Base-by-base conservation (phyloP, 2,329 filamentous ascomycete species). In the Lasiodiplodia theobromae region DNA sequence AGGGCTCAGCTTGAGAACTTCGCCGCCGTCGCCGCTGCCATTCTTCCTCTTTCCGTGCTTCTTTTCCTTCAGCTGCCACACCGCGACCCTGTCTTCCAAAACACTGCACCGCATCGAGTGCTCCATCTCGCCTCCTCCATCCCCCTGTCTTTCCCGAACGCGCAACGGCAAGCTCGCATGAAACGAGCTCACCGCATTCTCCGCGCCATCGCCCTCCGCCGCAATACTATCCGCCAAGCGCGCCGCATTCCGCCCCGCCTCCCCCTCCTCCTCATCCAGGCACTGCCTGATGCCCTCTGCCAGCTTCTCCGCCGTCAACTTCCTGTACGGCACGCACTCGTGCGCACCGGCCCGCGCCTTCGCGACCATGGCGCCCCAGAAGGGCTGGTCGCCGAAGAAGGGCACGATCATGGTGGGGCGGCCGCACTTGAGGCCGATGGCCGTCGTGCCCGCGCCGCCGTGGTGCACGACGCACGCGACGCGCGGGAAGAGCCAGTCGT, bases 381-480 rank as follows among this genome's bases (percentile, higher is more conserved):
- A 94, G 60, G 90, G 86, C 77, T 94, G 91, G 74, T 94, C 91
- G 2, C 91, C 91, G 71, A 94, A 94, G 79, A 94, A 94, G 0
- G 91, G 91, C 2, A 94, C 89, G 31, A 93, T 86, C 87, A 93
- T 91, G 5, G 89, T 92, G 0, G 91, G 91, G 73, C 86, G 87
- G 3, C 86, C 91, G 71, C 86, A 90, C 76, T 91, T 92, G 38
- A 94, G 82, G 1, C 90, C 90, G 57, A 91, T 91, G 1, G 91
- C 91, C 0, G 91, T 92, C 0, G 91, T 94, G 2, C 91, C 91
- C 0, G 92, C 92, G 14, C 91, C 91, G n/a, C 91, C 66, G 28
- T 68, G 66, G 31, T 68, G 66, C 21, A 68, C 66, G 31, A 68
- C 66, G 21, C 56, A 56, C 10, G 54, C 21, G 14, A 68, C 66